These are phyloP conservation scores for Claviceps pusilla DNA, from an alignment of 2,329 filamentous ascomycete genomes.

Conservation along the genomic window DNA sequence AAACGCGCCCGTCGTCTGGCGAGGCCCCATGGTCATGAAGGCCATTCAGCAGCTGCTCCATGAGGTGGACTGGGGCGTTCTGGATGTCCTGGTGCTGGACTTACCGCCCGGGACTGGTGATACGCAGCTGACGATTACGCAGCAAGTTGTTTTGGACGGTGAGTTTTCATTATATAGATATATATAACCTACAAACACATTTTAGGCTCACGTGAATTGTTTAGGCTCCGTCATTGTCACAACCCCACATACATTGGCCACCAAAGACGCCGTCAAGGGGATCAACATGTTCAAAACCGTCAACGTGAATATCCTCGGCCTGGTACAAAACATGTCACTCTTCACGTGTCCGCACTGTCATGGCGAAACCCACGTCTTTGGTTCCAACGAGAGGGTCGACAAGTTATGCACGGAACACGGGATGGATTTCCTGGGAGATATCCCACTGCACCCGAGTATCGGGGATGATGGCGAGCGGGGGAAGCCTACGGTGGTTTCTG, in stretches of 20 bases:
- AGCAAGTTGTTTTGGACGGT: conserved; percentile 82
- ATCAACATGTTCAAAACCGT: conserved; percentile 88
- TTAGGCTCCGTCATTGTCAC: conserved; percentile 70
- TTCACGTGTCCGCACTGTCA: conserved; percentile 70
- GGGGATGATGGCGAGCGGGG: conserved; percentile 78
- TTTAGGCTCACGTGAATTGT: not conserved
- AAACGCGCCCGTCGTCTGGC: conserved; percentile 77
- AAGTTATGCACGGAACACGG: conserved; percentile 56
- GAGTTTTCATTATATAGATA: conserved; percentile 11
- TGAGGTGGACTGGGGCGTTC: conserved; percentile 81
- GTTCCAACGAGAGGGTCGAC: conserved; percentile 47
- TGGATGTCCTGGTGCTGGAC: conserved; percentile 82
- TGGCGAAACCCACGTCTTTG: conserved; percentile 62
- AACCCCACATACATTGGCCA: conserved; percentile 82
- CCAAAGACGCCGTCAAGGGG: conserved; percentile 83
- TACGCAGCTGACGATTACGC: conserved; percentile 89
- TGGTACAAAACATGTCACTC: conserved; percentile 84
- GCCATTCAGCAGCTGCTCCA: conserved; percentile 89
- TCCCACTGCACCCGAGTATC: conserved; percentile 74
- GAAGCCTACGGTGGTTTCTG: conserved; percentile 77
- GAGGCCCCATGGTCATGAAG: conserved; percentile 95
- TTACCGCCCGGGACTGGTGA: conserved; percentile 90
- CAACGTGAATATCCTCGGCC: conserved; percentile 63
- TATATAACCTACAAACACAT: too few species aligned
- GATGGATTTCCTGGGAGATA: conserved; percentile 72